These are phyloP conservation scores for Penicillium fimorum DNA, from an alignment of 495 filamentous ascomycete genomes.

Conservation along the genomic window DNA sequence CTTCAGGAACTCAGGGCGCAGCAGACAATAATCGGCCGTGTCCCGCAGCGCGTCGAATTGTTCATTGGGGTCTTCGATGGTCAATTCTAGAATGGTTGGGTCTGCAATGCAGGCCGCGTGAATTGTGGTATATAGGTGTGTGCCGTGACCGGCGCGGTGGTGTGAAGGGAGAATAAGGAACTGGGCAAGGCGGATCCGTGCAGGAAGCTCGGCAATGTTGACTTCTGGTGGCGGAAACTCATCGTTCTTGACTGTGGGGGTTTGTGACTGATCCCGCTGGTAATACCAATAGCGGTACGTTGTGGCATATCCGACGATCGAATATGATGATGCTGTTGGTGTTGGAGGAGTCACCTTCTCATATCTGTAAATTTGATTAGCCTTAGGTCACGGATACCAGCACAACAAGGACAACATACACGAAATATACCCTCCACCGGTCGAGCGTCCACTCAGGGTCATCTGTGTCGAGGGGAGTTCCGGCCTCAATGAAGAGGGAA, in stretches of 20 bases:
- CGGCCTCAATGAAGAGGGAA: constrained; percentile 91
- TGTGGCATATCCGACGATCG: constrained; percentile 82
- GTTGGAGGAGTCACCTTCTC: constrained; percentile 56
- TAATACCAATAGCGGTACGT: constrained; percentile 72
- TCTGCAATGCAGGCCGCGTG: constrained; percentile 61
- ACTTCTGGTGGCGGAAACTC: constrained; percentile 44
- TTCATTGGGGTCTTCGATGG: constrained; percentile 95
- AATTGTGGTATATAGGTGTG: constrained; percentile 76
- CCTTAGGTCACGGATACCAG: background rate
- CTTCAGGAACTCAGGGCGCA: constrained; percentile 49
- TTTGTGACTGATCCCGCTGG: constrained; percentile 30
- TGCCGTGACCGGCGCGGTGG: constrained; percentile 75
- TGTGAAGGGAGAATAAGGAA: constrained; percentile 91
- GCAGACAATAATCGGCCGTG: constrained; percentile 70
- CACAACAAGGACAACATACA: constrained; percentile 37
- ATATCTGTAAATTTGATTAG: constrained; percentile 49
- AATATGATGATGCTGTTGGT: constrained; percentile 56
- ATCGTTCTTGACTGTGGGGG: constrained; percentile 35
- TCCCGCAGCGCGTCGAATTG: constrained; percentile 90
- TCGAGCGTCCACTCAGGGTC: constrained; percentile 70
- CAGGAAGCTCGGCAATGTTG: constrained; percentile 52
- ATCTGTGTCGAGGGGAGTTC: constrained; percentile 65
- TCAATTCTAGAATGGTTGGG: constrained; percentile 71
- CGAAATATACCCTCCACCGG: constrained; percentile 86
- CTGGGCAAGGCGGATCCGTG: constrained; percentile 84